phyloP scores from a whole-genome alignment of 2,329 filamentous ascomycete species.

The Ceratocystis alfenasii region DNA sequence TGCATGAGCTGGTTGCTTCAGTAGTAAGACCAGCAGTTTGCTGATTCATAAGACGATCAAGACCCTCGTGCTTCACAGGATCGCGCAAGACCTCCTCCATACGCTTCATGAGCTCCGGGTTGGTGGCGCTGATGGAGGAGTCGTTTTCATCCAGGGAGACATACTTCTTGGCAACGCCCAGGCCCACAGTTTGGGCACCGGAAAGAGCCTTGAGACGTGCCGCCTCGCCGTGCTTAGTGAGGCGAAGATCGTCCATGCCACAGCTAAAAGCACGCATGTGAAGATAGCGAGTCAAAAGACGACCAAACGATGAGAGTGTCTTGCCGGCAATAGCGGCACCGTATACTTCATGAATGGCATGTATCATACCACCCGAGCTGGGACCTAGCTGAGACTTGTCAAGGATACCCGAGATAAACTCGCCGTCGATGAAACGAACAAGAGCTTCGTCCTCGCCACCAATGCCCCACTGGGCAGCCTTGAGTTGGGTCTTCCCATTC shows the following conservation, averaged over 20 bases:
- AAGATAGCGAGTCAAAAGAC: conserved; percentile 76
- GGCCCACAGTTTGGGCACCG: conserved; percentile 56
- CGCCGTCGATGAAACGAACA: conserved; percentile 75
- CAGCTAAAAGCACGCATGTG: conserved; percentile 94
- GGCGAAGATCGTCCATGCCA: conserved; percentile 86
- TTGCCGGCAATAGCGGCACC: conserved; percentile 78
- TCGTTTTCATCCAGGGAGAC: conserved; percentile 60
- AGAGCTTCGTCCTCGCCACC: conserved; percentile 59
- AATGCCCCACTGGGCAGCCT: conserved; percentile 65
- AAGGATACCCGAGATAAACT: conserved; percentile 79
- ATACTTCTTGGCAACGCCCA: conserved; percentile 73
- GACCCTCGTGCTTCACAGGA: conserved; percentile 74
- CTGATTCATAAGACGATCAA: conserved; percentile 79
- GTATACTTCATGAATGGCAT: conserved; percentile 86
- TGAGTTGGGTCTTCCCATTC: conserved; percentile 65
- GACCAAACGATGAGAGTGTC: conserved; percentile 76
- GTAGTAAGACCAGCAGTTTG: conserved; percentile 60
- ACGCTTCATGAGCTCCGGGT: conserved; percentile 40
- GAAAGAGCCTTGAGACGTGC: conserved; percentile 56
- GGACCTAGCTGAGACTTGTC: conserved; percentile 94
- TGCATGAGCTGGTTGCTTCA: conserved; percentile 62
- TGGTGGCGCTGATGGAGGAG: conserved; percentile 48
- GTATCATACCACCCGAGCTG: conserved; percentile 72
- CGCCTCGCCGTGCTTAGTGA: conserved; percentile 68
- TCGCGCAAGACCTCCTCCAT: conserved; percentile 85